A percentile compares a stretch with the other conserved stretches of the same genome.
phyloP scores from a whole-genome alignment of 2,329 filamentous ascomycete species.

The Chaetomiaceae sp. region DNA sequence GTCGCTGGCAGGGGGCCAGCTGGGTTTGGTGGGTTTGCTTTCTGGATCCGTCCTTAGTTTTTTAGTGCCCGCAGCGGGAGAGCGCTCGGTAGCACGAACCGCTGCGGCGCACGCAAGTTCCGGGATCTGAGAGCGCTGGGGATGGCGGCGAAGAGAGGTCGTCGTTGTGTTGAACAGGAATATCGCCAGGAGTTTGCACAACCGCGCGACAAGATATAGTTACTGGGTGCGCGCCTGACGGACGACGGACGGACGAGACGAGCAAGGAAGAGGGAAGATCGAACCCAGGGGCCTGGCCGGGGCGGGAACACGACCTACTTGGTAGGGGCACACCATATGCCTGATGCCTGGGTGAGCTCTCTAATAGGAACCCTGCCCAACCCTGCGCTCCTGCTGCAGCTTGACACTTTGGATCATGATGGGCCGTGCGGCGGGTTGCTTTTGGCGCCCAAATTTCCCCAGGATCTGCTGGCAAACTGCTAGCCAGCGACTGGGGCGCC shows the following conservation, averaged over 20 bases:
- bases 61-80: slow-evolving; percentile 21
- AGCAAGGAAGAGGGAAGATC: slow-evolving; percentile 8
- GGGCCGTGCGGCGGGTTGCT: slow-evolving; percentile 17
- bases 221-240: neutral
- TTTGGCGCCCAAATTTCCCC: slow-evolving; percentile 23
- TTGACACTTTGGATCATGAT: slow-evolving; percentile 19
- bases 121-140: slow-evolving; percentile 1
- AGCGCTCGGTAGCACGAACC: slow-evolving; percentile 25
- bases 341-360: neutral
- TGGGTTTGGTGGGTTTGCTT: slow-evolving; percentile 10
- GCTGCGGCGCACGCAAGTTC: slow-evolving; percentile 23
- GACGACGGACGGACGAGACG: neutral
- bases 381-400: slow-evolving; percentile 8
- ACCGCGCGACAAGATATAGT: slow-evolving; percentile 5
- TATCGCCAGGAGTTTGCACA: slow-evolving; percentile 1
- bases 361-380: slow-evolving; percentile 13
- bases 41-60: slow-evolving; percentile 12
- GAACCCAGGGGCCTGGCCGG: slow-evolving; percentile 8
- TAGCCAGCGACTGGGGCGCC: slow-evolving; percentile 11
- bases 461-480: slow-evolving; percentile 17
- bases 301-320: slow-evolving; percentile 17
- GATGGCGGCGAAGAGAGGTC: neutral
- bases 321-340: slow-evolving; percentile 11
- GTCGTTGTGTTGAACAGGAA: slow-evolving; percentile 5
- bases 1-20: slow-evolving; percentile 14